Evolutionary conservation across 2,329 filamentous ascomycete species (phyloP).

Genomic region (Fusarium burgessii): DNA sequence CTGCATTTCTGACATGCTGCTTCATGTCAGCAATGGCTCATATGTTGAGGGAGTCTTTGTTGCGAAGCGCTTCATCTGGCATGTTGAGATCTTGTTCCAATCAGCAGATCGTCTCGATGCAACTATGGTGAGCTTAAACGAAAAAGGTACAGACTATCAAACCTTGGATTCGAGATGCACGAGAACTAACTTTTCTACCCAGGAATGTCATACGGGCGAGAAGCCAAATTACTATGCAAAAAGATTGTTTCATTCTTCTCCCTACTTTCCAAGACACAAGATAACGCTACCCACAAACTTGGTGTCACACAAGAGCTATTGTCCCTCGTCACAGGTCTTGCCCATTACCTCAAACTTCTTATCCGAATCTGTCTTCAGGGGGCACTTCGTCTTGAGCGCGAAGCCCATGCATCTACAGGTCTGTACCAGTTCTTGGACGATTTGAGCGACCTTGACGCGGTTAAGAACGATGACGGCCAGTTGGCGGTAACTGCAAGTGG

Average conservation of each 20-base stretch:
- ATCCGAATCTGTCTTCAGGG: slow-evolving; percentile 98
- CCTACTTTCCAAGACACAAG: slow-evolving; percentile 92
- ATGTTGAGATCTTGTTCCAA: slow-evolving; percentile 92
- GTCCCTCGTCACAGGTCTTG: slow-evolving; percentile 94
- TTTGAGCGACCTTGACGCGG: slow-evolving; percentile 82
- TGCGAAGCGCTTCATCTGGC: slow-evolving; percentile 94
- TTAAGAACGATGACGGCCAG: slow-evolving; percentile 77
- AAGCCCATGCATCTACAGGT: slow-evolving; percentile 78
- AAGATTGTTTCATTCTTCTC: slow-evolving; percentile 99
- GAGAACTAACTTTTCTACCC: slow-evolving; percentile 32
- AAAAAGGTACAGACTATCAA: slow-evolving; percentile 73
- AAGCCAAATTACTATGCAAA: slow-evolving; percentile 99
- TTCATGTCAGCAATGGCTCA: slow-evolving; percentile 97
- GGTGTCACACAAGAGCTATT: slow-evolving; percentile 98
- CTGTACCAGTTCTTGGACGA: slow-evolving; percentile 87
- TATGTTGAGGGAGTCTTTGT: slow-evolving; percentile 96
- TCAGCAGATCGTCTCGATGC: slow-evolving; percentile 88
- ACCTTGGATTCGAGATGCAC: not conserved
- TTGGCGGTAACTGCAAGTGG: slow-evolving; percentile 75
- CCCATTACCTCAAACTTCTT: slow-evolving; percentile 96
- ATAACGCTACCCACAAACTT: slow-evolving; percentile 87
- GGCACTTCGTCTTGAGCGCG: slow-evolving; percentile 88
- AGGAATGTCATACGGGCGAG: slow-evolving; percentile 91
- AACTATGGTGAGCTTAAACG: slow-evolving; percentile 74
- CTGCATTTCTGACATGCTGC: slow-evolving; percentile 98